phyloP scores from a whole-genome alignment of 805 yeast genomes.

The Wickerhamomyces kurtzmanii region DNA sequence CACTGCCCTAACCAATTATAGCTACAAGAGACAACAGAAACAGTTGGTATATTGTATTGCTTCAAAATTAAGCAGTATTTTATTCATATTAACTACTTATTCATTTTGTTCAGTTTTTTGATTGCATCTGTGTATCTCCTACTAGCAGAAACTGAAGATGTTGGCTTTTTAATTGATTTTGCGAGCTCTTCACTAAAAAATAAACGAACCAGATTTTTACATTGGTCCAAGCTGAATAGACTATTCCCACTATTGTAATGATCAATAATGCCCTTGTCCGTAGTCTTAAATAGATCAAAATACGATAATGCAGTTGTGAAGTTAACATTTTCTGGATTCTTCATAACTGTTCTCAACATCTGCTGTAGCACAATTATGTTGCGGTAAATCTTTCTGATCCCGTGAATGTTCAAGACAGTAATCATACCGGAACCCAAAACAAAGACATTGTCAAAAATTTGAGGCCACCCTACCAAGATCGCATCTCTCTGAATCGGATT shows the following conservation, averaged over 20 bases:
- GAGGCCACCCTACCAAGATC: constrained; percentile 17
- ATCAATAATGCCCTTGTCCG: constrained; percentile 1
- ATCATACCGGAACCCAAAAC: constrained; percentile 16
- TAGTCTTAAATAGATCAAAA: constrained; percentile 4
- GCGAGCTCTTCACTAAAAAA: constrained; percentile 19
- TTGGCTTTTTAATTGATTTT: constrained; percentile 9
- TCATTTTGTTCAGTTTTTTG: constrained; percentile 8
- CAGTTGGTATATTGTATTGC: not conserved
- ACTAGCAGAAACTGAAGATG: constrained; percentile 14
- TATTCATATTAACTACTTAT: not conserved
- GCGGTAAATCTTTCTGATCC: constrained; percentile 18
- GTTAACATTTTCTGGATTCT: constrained; percentile 12
- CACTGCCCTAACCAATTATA: not conserved
- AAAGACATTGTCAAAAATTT: constrained; percentile 12
- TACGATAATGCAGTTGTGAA: constrained; percentile 13
- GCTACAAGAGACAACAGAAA: not conserved
- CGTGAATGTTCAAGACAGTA: constrained; percentile 16
- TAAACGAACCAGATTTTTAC: constrained; percentile 17
- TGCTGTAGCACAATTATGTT: constrained; percentile 21
- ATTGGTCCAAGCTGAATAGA: not conserved
- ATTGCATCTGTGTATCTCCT: constrained; percentile 18
- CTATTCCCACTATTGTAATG: constrained; percentile 1
- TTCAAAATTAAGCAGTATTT: not conserved
- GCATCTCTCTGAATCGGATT: constrained; percentile 10
- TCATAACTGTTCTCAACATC: constrained; percentile 11